Conservation (phyloP, 169 alveolate species). For the Plasmodium reichenowi region DNA sequence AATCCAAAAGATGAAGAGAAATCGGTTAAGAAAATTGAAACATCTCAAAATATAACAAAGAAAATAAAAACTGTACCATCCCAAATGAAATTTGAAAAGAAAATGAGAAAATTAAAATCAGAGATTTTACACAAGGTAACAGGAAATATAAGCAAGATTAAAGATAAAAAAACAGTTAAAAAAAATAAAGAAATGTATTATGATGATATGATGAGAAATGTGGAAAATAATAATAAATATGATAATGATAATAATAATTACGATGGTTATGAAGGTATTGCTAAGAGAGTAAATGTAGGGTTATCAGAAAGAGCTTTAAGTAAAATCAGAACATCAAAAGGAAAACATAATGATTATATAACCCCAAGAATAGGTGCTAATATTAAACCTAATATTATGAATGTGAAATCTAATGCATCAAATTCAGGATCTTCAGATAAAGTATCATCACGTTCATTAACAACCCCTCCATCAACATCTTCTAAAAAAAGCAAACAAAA, state of each 20-base stretch:
- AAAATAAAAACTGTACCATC: constrained; percentile 39
- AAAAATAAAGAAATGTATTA: constrained; percentile 13
- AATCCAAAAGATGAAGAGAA: constrained; percentile 39
- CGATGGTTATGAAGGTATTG: background rate
- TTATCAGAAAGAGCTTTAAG: constrained; percentile 6
- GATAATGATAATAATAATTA: background rate
- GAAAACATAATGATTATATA: constrained; percentile 37
- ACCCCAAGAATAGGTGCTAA: constrained; percentile 65
- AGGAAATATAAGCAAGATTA: constrained; percentile 23
- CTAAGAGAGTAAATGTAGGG: background rate
- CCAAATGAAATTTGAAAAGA: constrained; percentile 37
- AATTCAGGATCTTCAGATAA: constrained; percentile 22
- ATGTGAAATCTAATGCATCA: constrained; percentile 5
- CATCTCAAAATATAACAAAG: constrained; percentile 29
- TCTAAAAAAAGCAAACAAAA: constrained; percentile 36
- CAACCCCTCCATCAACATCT: constrained; percentile 4
- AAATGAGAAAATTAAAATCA: constrained; percentile 37
- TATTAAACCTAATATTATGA: background rate
- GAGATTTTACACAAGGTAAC: constrained; percentile 18
- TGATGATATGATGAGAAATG: background rate
- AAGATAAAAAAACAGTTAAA: constrained; percentile 44
- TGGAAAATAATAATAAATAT: background rate
- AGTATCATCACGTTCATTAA: constrained; percentile 3
- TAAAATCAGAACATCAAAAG: constrained; percentile 43
- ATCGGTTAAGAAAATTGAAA: constrained; percentile 10